Base-by-base conservation (phyloP, 257 asterid genomes). In the Ocimum tenuiflorum region DNA sequence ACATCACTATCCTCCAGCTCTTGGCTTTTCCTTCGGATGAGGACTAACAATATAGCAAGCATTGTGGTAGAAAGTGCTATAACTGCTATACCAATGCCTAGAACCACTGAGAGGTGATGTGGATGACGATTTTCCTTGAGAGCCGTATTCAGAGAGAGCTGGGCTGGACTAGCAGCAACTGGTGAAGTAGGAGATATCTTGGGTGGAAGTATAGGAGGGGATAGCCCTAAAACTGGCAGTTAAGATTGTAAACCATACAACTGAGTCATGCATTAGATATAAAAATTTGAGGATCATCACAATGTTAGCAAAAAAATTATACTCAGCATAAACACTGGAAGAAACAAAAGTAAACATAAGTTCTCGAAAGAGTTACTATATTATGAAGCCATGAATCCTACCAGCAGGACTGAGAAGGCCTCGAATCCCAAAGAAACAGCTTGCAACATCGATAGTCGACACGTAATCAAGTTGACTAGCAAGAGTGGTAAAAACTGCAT, bases 351-450 rank as follows among this genome's bases (percentile, higher is more conserved):
- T 13, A 29, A 65, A 11, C 3, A 22, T 4, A 68, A 42, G 38
- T 42, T 19, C 33, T 41, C 12, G 11, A 27, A 58, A 39, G 42
- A 58, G 33, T 13, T 7, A 45, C 22, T 31, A 22, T 56, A 48
- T 14, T 1, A 55, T 8, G 45, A 52, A 9, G 53, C 36, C 36
- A 41, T 0, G 14, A 17, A 52, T n/a, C 3, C 20, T 70, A 87
- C 96, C 96, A 79, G 85, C 81, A 35, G 80, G 81, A 60, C 62
- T 24, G 45, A 78, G 52, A 42, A 94, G 88, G 67, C 82, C 88
- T 73, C 66, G 84, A 64, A 90, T 87, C 72, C 95, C 95, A 73
- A 94, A 94, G 82, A 88, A 94, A 78, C 99, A 94, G 77, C 85
- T 71, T 0, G 95, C 97, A 35, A 90, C 70, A 47, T 80, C 81